Conservation (phyloP, 305 asterid species). For the Caryopteris hybrid region DNA sequence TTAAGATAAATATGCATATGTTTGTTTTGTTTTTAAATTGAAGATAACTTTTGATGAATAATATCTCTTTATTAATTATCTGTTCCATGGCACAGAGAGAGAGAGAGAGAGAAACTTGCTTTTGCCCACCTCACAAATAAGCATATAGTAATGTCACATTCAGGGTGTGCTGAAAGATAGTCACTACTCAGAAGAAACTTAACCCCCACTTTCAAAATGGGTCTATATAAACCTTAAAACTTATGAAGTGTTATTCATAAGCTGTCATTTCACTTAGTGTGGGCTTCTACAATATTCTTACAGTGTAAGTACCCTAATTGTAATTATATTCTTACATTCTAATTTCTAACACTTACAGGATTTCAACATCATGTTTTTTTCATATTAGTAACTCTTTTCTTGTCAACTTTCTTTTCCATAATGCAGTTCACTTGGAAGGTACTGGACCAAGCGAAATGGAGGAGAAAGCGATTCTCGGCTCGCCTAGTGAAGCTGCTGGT, state of each 20-base stretch:
- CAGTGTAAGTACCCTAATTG: background rate
- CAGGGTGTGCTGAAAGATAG: background rate
- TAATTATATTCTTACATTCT: background rate
- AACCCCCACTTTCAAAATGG: background rate
- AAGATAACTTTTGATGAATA: no score
- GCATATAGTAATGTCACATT: background rate
- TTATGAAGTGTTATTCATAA: background rate
- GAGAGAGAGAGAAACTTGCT: background rate
- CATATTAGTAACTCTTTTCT: background rate
- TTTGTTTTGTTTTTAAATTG: no score
- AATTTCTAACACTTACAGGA: background rate
- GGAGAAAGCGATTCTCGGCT: conserved; percentile 14
- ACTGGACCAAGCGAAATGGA: conserved; percentile 12
- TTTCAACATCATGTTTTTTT: background rate
- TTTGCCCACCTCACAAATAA: background rate
- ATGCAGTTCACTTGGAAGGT: conserved; percentile 19
- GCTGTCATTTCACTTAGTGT: background rate
- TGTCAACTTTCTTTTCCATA: no score
- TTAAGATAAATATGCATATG: no score
- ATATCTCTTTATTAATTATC: no score
- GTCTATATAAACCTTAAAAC: background rate
- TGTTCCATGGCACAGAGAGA: no score
- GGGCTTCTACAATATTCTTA: background rate
- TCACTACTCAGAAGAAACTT: background rate
- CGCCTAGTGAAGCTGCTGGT: conserved; percentile 12